Conservation (phyloP, 805 yeast species). For the Kluyveromyces siamensis region DNA sequence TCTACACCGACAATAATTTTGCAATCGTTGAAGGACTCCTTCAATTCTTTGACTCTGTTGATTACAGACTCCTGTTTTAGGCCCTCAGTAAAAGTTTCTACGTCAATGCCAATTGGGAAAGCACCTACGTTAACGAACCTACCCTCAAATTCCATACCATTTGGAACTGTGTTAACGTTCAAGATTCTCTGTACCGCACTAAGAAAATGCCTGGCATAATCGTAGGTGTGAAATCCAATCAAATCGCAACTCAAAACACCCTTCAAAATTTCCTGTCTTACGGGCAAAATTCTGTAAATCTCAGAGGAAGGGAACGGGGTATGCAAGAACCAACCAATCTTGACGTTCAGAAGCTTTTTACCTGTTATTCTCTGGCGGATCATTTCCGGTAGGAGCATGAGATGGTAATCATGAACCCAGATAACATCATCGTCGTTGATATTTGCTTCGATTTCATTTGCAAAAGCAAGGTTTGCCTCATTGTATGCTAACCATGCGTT, state of each 20-base stretch:
- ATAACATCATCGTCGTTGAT: constrained; percentile 78
- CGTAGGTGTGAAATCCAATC: constrained; percentile 98
- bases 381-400: constrained; percentile 91
- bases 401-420: constrained; percentile 97
- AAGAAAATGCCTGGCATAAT: constrained; percentile 91
- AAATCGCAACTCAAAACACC: constrained; percentile 93
- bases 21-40: constrained; percentile 58
- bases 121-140: constrained; percentile 84
- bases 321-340: constrained; percentile 88
- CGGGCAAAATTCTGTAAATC: constrained; percentile 91
- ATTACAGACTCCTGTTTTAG: constrained; percentile 54
- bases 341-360: constrained; percentile 43
- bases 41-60: constrained; percentile 54
- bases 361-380: constrained; percentile 51
- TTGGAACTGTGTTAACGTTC: constrained; percentile 77
- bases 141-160: constrained; percentile 74
- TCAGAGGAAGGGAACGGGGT: constrained; percentile 98
- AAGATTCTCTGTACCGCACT: constrained; percentile 81
- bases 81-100: constrained; percentile 80
- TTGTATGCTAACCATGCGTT: constrained; percentile 96
- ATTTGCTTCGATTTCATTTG: constrained; percentile 57
- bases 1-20: constrained; percentile 96
- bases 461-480: constrained; percentile 81
- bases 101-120: constrained; percentile 98
- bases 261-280: constrained; percentile 78